Conservation (phyloP, 148 eudicot species). For the Nepenthes mirabilis region DNA sequence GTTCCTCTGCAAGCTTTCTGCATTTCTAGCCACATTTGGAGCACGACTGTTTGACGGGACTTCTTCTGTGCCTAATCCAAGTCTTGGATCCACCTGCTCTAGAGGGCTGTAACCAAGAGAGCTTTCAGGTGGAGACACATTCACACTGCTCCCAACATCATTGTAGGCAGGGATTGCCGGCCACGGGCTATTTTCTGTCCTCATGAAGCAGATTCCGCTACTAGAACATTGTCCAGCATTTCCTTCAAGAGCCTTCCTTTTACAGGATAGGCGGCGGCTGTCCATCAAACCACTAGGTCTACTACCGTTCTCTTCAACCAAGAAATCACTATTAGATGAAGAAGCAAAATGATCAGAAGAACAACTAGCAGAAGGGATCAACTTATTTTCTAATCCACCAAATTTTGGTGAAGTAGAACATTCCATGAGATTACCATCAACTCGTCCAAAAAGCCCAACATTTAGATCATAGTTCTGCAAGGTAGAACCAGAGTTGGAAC, state of each 20-base stretch:
- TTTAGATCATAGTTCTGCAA: conserved; percentile 33
- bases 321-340: conserved; percentile 37
- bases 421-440: conserved; percentile 27
- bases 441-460: conserved; percentile 23
- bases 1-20: conserved; percentile 43
- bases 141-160: conserved; percentile 16
- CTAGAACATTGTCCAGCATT: conserved; percentile 64
- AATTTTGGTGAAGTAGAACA: conserved; percentile 20
- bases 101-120: conserved; percentile 8
- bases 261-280: conserved; percentile 55
- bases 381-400: conserved; percentile 18
- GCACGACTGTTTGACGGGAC: conserved; percentile 17
- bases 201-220: conserved; percentile 36
- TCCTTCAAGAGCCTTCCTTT: conserved; percentile 71
- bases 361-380: conserved; percentile 22
- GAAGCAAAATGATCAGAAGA: conserved; percentile 39
- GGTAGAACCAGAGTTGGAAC: conserved; percentile 21
- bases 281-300: conserved; percentile 43
- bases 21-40: conserved; percentile 18
- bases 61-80: conserved; percentile 38
- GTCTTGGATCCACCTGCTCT: conserved; percentile 33
- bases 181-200: conserved; percentile 32
- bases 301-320: conserved; percentile 36
- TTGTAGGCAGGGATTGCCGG: conserved; percentile 28
- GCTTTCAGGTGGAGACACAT: conserved; percentile 27